Evolutionary conservation across 1,139 yeast genomes (phyloP).

Genomic region (Pichia sp.): DNA sequence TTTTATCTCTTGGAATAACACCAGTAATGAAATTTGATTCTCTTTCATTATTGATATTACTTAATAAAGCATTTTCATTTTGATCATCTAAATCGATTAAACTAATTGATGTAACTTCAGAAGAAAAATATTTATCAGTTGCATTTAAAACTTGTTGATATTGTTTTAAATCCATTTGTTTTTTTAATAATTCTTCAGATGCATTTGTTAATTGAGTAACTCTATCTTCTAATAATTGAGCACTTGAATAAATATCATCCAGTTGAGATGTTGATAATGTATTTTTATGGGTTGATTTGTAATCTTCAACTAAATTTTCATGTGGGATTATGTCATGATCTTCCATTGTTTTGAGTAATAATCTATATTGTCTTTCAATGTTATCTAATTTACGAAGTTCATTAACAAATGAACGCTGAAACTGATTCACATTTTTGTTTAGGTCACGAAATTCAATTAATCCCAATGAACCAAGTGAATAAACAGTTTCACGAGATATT

Average conservation of each 20-base stretch:
- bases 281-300: slow-evolving; percentile 27
- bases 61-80: slow-evolving; percentile 26
- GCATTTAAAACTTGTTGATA: slow-evolving; percentile 63
- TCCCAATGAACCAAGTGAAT: slow-evolving; percentile 59
- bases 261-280: slow-evolving; percentile 53
- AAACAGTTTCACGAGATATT: slow-evolving; percentile 58
- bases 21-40: slow-evolving; percentile 48
- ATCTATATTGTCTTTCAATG: slow-evolving; percentile 57
- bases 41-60: slow-evolving; percentile 28
- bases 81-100: slow-evolving; percentile 26
- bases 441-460: slow-evolving; percentile 64
- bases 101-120: slow-evolving; percentile 13
- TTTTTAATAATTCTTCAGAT: slow-evolving; percentile 45
- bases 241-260: slow-evolving; percentile 67
- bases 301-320: slow-evolving; percentile 41
- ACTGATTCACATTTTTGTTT: slow-evolving; percentile 59
- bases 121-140: slow-evolving; percentile 62
- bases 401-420: slow-evolving; percentile 66
- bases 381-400: slow-evolving; percentile 66
- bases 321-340: slow-evolving; percentile 41
- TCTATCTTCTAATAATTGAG: slow-evolving; percentile 56
- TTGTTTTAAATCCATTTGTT: slow-evolving; percentile 55
- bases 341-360: slow-evolving; percentile 41
- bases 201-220: slow-evolving; percentile 51
- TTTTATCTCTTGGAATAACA: slow-evolving; percentile 41